Percentiles rank a stretch among this genome's conserved stretches.
These are phyloP conservation scores for Fusarium sambucinum DNA, from an alignment of 2,329 filamentous ascomycete species.

Conservation along the genomic window DNA sequence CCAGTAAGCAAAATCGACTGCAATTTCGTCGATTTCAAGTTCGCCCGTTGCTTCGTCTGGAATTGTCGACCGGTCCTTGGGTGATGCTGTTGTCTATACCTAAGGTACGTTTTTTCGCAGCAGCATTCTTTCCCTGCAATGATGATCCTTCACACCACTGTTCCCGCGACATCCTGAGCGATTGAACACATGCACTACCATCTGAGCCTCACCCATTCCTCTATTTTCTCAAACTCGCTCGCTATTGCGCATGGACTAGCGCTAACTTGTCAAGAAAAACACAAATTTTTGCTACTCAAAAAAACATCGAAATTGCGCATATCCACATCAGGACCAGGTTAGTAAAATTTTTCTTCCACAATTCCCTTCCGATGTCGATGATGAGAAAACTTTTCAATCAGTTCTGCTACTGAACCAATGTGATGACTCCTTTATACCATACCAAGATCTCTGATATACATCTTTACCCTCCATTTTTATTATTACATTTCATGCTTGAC, in stretches of 20 bases:
- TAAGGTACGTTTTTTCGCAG: conserved; percentile 43
- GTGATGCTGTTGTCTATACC: conserved; percentile 11
- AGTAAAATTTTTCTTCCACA: neutral
- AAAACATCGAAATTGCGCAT: neutral
- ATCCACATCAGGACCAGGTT: conserved; percentile 19
- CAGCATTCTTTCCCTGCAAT: conserved; percentile 49
- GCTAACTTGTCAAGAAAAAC: conserved; percentile 17
- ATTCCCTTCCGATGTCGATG: conserved; percentile 57
- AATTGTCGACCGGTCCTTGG: neutral
- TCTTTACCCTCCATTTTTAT: conserved; percentile 38
- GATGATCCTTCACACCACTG: conserved; percentile 70
- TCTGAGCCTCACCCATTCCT: conserved; percentile 62
- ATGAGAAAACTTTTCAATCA: conserved; percentile 74
- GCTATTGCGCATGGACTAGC: neutral
- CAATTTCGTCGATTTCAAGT: neutral
- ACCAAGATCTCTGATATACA: conserved; percentile 68
- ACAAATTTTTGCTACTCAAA: conserved; percentile 9
- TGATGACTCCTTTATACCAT: conserved; percentile 77
- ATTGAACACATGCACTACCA: conserved; percentile 80
- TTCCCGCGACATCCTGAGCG: conserved; percentile 73
- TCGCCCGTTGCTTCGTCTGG: neutral
- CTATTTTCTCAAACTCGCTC: neutral
- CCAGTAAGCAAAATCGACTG: neutral
- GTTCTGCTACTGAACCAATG: conserved; percentile 80
- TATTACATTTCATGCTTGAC: neutral